Evolutionary conservation across 2,329 filamentous ascomycete species (phyloP).

Genomic region (Clonostachys solani): DNA sequence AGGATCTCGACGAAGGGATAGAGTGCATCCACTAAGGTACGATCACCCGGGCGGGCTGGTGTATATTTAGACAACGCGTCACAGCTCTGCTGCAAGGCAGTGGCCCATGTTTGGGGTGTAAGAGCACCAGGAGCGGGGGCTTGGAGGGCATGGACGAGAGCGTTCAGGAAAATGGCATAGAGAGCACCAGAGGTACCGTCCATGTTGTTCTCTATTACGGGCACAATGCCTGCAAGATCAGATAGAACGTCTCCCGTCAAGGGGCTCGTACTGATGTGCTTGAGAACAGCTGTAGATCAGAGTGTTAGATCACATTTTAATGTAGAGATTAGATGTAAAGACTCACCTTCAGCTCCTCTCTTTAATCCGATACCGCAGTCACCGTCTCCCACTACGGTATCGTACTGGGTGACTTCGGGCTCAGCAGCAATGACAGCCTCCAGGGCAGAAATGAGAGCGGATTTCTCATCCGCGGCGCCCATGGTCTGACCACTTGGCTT

Average conservation of each 20-base stretch:
- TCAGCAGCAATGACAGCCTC: conserved; percentile 61
- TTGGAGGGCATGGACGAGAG: conserved; percentile 63
- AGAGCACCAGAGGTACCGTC: conserved; percentile 58
- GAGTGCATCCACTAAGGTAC: conserved; percentile 85
- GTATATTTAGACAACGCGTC: conserved; percentile 77
- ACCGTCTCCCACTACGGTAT: conserved; percentile 84
- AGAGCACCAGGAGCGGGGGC: conserved; percentile 31
- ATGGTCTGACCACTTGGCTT: conserved; percentile 45
- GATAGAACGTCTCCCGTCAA: conserved; percentile 47
- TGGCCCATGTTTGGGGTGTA: conserved; percentile 43
- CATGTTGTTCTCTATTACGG: conserved; percentile 53
- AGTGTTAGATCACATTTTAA: neutral
- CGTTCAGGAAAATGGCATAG: conserved; percentile 83
- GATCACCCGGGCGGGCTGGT: conserved; percentile 80
- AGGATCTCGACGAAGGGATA: conserved; percentile 80
- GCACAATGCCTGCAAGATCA: conserved; percentile 46
- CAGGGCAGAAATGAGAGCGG: conserved; percentile 51
- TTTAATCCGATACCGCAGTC: conserved; percentile 86
- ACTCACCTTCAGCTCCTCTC: conserved; percentile 70
- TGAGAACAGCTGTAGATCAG: conserved; percentile 39
- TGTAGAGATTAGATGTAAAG: conserved; percentile 9
- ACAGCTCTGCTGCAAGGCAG: conserved; percentile 68
- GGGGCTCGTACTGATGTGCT: conserved; percentile 37
- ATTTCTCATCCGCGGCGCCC: conserved; percentile 44
- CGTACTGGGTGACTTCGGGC: conserved; percentile 67